phyloP scores from a whole-genome alignment of 352 stramenopile species.

The Globisporangium mamillatum region DNA sequence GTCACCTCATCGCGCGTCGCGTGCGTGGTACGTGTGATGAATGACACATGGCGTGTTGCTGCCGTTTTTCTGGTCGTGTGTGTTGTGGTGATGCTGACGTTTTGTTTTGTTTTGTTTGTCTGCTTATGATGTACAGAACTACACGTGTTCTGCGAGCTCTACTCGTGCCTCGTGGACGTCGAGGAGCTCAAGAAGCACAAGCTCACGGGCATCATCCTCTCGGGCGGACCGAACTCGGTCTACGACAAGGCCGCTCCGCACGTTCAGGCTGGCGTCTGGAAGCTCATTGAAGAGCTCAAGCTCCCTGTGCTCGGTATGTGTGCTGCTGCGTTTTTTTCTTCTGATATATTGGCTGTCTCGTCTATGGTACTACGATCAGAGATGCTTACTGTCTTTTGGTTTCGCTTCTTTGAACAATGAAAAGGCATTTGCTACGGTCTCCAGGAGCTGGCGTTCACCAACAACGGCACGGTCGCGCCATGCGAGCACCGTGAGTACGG shows the following conservation, averaged over 20 bases:
- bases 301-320: constrained; percentile 92
- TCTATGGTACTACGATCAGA: constrained; percentile 1
- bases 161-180: constrained; percentile 94
- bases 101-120: constrained; percentile 19
- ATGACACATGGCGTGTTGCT: background rate
- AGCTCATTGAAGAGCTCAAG: constrained; percentile 94
- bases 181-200: constrained; percentile 93
- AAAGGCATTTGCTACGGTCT: constrained; percentile 96
- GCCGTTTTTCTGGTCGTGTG: background rate
- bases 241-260: constrained; percentile 96
- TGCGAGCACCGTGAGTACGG: constrained; percentile 97
- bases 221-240: constrained; percentile 94
- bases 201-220: constrained; percentile 97
- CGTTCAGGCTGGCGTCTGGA: constrained; percentile 93
- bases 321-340: background rate
- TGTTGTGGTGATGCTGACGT: background rate
- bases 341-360: constrained; percentile 10
- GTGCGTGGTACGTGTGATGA: constrained; percentile 76
- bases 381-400: constrained; percentile 12
- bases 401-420: background rate
- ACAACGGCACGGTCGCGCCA: constrained; percentile 93
- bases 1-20: constrained; percentile 97
- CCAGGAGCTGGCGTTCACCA: constrained; percentile 94
- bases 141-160: constrained; percentile 99
- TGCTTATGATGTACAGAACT: constrained; percentile 68